A percentile compares a stretch with the other conserved stretches of the same genome.
Conservation (phyloP, 495 filamentous ascomycete genomes). For the Endocarpon pusillum region DNA sequence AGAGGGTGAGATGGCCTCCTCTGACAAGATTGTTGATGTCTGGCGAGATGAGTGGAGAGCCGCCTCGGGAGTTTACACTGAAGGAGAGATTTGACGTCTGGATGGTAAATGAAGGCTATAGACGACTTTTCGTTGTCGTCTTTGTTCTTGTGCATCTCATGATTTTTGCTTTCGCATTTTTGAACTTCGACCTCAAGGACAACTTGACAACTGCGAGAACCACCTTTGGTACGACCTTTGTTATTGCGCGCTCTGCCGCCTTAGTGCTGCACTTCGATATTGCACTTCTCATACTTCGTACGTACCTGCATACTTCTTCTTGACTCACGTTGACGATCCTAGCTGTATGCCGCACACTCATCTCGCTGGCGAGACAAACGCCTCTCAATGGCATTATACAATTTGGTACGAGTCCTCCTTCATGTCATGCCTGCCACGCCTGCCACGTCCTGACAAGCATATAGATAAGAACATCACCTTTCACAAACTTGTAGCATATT, state of each 20-base stretch:
- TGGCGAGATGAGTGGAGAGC: constrained; percentile 49
- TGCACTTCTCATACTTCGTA: constrained; percentile 51
- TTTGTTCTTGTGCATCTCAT: constrained; percentile 49
- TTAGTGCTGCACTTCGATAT: constrained; percentile 61
- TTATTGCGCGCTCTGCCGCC: constrained; percentile 53
- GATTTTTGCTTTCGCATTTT: constrained; percentile 56
- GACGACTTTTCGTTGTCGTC: constrained; percentile 56
- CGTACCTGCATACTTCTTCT: constrained; percentile 3
- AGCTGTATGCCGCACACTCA: constrained; percentile 60
- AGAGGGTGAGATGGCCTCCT: constrained; percentile 51
- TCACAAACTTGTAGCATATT: constrained; percentile 66
- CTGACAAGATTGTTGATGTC: constrained; percentile 51
- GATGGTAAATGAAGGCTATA: constrained; percentile 68
- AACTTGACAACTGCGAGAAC: constrained; percentile 41
- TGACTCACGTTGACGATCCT: constrained; percentile 7
- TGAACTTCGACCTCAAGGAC: constrained; percentile 61
- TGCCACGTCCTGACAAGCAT: constrained; percentile 6
- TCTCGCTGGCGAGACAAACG: constrained; percentile 56
- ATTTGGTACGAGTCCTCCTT: constrained; percentile 37
- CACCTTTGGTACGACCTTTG: constrained; percentile 51
- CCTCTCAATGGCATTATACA: constrained; percentile 63
- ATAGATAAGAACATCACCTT: constrained; percentile 64
- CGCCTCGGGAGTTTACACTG: constrained; percentile 37
- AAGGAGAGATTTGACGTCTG: constrained; percentile 33
- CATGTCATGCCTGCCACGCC: neutral